These are phyloP conservation scores for Xerocomus brunneocitrinus DNA, from an alignment of 768 basidiomycete genomes.

Conservation along the genomic window DNA sequence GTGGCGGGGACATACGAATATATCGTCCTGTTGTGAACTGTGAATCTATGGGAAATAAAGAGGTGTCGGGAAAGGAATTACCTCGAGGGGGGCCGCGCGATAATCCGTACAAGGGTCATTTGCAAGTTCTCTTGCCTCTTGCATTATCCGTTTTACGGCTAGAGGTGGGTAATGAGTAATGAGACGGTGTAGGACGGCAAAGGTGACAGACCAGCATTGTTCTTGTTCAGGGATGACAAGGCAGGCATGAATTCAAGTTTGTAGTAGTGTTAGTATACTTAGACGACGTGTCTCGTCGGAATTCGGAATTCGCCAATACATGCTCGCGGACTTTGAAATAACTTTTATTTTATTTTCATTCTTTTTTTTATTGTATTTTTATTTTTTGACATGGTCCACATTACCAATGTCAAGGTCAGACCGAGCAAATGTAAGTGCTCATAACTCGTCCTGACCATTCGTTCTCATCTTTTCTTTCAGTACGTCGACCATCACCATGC, in stretches of 20 bases:
- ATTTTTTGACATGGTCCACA: conserved; percentile 47
- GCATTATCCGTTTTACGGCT: conserved; percentile 97
- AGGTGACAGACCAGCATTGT: conserved; percentile 67
- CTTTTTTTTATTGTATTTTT: background rate
- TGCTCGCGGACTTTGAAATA: conserved; percentile 1
- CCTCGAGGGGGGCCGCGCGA: conserved; percentile 74
- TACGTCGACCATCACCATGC: conserved; percentile 17
- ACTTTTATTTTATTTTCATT: background rate
- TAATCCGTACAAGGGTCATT: conserved; percentile 86
- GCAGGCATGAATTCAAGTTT: background rate
- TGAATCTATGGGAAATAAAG: conserved; percentile 7
- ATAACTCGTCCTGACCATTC: background rate
- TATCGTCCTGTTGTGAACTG: conserved; percentile 59
- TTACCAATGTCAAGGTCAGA: conserved; percentile 76
- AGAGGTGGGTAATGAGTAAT: background rate
- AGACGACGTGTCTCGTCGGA: background rate
- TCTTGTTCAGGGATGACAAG: conserved; percentile 67
- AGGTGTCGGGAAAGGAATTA: conserved; percentile 30
- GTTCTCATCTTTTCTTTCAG: background rate
- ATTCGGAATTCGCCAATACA: conserved; percentile 13
- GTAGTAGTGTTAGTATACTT: background rate
- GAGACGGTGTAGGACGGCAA: background rate
- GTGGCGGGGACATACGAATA: conserved; percentile 57
- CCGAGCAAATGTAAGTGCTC: conserved; percentile 57
- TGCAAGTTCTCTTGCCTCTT: conserved; percentile 86